phyloP scores from a whole-genome alignment of 1,139 yeast genomes.

The Geotrichum australiense region DNA sequence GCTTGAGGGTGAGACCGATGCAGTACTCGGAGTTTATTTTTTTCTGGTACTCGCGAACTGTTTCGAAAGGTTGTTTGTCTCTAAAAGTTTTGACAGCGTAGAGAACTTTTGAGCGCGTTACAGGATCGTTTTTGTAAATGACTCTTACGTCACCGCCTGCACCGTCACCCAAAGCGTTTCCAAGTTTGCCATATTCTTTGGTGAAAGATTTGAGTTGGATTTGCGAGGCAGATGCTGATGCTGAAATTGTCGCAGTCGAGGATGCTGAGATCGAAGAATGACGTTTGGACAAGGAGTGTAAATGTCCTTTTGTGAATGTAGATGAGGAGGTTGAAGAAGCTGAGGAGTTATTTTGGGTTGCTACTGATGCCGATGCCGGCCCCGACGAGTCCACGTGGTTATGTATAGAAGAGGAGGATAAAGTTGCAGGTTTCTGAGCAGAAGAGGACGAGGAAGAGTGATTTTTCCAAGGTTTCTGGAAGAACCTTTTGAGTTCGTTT shows the following conservation, averaged over 20 bases:
- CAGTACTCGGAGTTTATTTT: conserved; percentile 94
- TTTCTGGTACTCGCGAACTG: conserved; percentile 80
- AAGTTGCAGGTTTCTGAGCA: too few species aligned
- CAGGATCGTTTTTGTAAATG: conserved; percentile 58
- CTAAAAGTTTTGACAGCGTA: conserved; percentile 94
- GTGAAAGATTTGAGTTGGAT: conserved; percentile 44
- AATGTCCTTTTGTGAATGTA: too few species aligned
- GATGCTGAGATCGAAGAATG: conserved; percentile 4
- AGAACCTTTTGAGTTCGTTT: conserved; percentile 30
- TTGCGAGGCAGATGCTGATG: conserved; percentile 20
- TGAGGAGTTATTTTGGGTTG: conserved; percentile 2
- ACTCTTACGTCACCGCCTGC: conserved; percentile 93
- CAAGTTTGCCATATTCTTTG: conserved; percentile 72
- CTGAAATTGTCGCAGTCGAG: neutral
- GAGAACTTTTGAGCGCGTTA: conserved; percentile 60
- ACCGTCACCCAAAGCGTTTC: conserved; percentile 88
- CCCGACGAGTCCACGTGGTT: conserved; percentile 4
- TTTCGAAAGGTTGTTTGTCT: conserved; percentile 64
- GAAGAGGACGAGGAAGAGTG: conserved; percentile 13
- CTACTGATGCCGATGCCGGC: neutral
- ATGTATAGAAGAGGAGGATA: too few species aligned
- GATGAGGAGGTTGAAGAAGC: conserved; percentile 5
- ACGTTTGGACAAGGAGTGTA: too few species aligned
- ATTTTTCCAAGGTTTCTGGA: conserved; percentile 30
- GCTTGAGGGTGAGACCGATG: conserved; percentile 83